Percentiles rank a stretch among this genome's conserved stretches.
phyloP scores from a whole-genome alignment of 306 rosid species.

The Trichosanthes cucumerina region DNA sequence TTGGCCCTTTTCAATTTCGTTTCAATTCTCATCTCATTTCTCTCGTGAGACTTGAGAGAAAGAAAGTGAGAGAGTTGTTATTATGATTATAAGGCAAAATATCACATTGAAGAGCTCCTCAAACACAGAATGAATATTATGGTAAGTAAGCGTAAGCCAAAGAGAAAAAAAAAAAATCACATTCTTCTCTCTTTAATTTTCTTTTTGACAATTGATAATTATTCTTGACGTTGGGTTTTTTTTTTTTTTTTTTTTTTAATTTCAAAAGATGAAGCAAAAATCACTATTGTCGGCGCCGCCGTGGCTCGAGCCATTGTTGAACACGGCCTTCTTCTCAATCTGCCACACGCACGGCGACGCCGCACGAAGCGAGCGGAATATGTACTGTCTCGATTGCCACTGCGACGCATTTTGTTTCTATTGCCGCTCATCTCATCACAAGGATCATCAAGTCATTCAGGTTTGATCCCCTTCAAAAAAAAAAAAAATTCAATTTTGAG shows the following conservation, averaged over 20 bases:
- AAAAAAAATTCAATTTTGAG: background rate
- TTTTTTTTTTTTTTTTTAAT: too few species aligned
- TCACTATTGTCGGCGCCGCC: slow-evolving; percentile 63
- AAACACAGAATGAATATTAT: background rate
- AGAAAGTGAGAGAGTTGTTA: too few species aligned
- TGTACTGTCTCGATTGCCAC: slow-evolving; percentile 82
- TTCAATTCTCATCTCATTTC: slow-evolving; percentile 12
- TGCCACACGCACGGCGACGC: slow-evolving; percentile 70
- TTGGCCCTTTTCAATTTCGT: background rate
- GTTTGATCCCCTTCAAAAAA: too few species aligned
- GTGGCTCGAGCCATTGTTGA: slow-evolving; percentile 72
- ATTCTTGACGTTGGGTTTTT: too few species aligned
- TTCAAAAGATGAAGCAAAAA: slow-evolving; percentile 22
- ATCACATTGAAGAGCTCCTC: slow-evolving; percentile 20
- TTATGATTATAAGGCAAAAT: background rate
- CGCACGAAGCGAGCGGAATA: slow-evolving; percentile 74
- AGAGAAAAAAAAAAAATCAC: background rate
- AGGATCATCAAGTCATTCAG: slow-evolving; percentile 90
- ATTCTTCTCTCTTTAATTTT: background rate
- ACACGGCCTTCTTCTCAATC: slow-evolving; percentile 54
- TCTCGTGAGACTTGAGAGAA: background rate
- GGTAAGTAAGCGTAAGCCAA: slow-evolving; percentile 1
- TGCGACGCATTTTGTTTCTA: slow-evolving; percentile 77
- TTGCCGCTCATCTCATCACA: slow-evolving; percentile 81
- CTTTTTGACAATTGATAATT: background rate